A percentile compares a stretch with the other conserved stretches of the same genome.
These are phyloP conservation scores for Lyophyllum shimeji DNA, from an alignment of 768 basidiomycete genomes.

Conservation along the genomic window DNA sequence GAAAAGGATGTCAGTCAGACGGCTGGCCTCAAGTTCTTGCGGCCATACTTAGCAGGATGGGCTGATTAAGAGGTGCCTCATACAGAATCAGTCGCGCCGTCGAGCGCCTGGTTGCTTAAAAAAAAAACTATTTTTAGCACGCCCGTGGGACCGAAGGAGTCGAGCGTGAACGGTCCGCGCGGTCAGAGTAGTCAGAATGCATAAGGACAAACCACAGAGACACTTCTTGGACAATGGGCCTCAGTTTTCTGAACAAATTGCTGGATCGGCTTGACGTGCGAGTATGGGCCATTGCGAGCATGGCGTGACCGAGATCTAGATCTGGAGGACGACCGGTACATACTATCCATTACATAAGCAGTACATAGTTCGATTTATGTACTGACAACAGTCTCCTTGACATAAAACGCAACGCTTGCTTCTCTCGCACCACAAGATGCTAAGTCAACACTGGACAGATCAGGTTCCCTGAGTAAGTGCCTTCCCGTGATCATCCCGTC, in stretches of 20 bases:
- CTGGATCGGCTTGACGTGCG: too few relatives aligned
- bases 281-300: slow-evolving; percentile 3
- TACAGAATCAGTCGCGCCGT: neutral
- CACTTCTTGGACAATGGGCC: too few relatives aligned
- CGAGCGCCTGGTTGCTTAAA: neutral
- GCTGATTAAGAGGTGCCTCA: neutral
- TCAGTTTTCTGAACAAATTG: too few relatives aligned
- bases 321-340: neutral
- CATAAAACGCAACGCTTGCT: neutral
- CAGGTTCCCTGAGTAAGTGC: neutral
- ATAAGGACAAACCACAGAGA: too few relatives aligned
- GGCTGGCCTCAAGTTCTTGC: too few relatives aligned
- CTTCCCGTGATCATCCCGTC: neutral
- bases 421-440: neutral
- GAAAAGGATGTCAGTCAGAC: neutral
- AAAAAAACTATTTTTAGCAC: too few relatives aligned
- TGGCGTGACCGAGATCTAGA: neutral
- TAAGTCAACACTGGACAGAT: neutral
- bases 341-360: neutral
- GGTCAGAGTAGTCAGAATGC: too few relatives aligned
- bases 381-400: neutral
- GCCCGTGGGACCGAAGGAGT: too few relatives aligned
- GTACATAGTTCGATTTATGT: neutral
- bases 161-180: too few relatives aligned
- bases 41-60: neutral